phyloP scores from a whole-genome alignment of 2,329 filamentous ascomycete species.

The Verticillium nonalfalfae region DNA sequence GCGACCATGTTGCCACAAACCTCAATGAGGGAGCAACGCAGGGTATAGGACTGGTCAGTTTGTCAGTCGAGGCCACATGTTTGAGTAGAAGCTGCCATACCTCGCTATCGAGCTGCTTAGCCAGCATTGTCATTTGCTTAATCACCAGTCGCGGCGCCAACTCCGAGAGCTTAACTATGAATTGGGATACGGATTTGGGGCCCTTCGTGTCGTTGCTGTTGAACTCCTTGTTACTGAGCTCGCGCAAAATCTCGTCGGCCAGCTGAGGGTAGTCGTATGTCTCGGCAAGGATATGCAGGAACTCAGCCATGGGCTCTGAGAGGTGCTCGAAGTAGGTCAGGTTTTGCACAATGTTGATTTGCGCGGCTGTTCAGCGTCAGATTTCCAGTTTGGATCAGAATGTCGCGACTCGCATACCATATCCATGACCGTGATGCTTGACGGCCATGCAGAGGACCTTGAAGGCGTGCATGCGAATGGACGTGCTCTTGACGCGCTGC shows the following conservation, averaged over 20 bases:
- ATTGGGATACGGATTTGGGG: conserved; percentile 91
- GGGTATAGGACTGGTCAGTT: conserved; percentile 67
- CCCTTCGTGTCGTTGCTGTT: conserved; percentile 93
- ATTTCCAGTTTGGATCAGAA: conserved; percentile 9
- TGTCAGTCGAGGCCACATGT: background rate
- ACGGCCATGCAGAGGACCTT: conserved; percentile 94
- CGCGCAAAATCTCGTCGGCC: conserved; percentile 85
- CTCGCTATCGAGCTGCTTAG: conserved; percentile 93
- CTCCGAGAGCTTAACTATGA: conserved; percentile 89
- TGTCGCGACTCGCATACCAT: conserved; percentile 51
- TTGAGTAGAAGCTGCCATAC: conserved; percentile 30
- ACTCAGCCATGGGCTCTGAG: conserved; percentile 98
- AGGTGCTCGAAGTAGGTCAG: conserved; percentile 97
- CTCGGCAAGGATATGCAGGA: conserved; percentile 89
- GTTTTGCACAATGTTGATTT: conserved; percentile 97
- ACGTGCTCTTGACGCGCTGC: conserved; percentile 78
- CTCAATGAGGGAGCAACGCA: conserved; percentile 90
- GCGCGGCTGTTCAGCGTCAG: conserved; percentile 60
- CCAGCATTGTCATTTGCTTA: conserved; percentile 93
- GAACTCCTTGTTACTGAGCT: conserved; percentile 96
- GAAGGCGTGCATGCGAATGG: conserved; percentile 94
- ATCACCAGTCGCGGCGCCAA: conserved; percentile 87
- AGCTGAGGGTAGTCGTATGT: conserved; percentile 97
- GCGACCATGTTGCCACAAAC: conserved; percentile 93
- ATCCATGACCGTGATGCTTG: conserved; percentile 96